Evolutionary conservation across 2,329 filamentous ascomycete genomes (phyloP).

Genomic region (Daldinia sp.): DNA sequence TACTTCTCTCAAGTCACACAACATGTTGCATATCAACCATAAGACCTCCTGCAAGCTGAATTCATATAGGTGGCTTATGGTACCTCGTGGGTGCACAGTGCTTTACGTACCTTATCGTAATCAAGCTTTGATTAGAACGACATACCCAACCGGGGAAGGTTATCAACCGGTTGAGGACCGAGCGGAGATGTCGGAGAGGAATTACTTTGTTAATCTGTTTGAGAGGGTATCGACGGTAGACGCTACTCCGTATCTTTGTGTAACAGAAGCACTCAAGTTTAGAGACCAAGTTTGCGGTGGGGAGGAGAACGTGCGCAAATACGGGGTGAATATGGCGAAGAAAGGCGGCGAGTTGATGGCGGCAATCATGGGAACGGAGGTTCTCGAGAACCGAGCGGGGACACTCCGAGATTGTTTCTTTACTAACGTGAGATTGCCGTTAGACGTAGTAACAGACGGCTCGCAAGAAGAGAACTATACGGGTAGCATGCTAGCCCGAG

Average conservation of each 20-base stretch:
- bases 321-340: constrained; percentile 62
- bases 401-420: constrained; percentile 66
- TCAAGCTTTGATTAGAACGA: constrained; percentile 71
- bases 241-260: constrained; percentile 67
- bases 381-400: constrained; percentile 63
- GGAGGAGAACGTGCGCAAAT: constrained; percentile 68
- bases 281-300: constrained; percentile 68
- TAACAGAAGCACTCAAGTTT: constrained; percentile 69
- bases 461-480: neutral
- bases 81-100: constrained; percentile 73
- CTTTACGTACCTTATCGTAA: constrained; percentile 74
- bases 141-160: constrained; percentile 74
- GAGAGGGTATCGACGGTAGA: constrained; percentile 73
- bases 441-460: constrained; percentile 32
- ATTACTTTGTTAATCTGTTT: constrained; percentile 68
- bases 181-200: constrained; percentile 47
- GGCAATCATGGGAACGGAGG: constrained; percentile 65
- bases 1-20: neutral
- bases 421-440: constrained; percentile 70
- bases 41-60: constrained; percentile 23
- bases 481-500: constrained; percentile 30
- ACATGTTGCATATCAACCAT: neutral
- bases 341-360: constrained; percentile 65
- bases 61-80: constrained; percentile 67
- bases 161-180: constrained; percentile 57